These are phyloP conservation scores for Danielia oregonensis DNA, from an alignment of 805 yeast genomes.

Conservation along the genomic window DNA sequence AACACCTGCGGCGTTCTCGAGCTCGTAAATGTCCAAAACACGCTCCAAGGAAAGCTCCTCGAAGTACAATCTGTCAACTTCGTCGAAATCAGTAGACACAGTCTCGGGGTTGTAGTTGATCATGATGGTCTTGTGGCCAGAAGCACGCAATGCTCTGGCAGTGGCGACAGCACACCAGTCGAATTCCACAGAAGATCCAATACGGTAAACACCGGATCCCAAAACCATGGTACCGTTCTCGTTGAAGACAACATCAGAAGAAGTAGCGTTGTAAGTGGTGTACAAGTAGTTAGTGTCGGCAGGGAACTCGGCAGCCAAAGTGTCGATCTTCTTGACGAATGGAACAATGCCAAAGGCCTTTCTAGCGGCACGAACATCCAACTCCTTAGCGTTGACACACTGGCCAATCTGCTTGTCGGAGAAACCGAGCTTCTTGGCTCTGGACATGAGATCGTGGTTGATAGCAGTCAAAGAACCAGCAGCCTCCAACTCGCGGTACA, in stretches of 20 bases:
- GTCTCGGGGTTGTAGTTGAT: constrained; percentile 98
- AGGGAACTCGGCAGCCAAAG: constrained; percentile 99
- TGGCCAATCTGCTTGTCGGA: constrained; percentile 95
- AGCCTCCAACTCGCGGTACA: constrained; percentile 76
- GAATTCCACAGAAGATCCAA: constrained; percentile 97
- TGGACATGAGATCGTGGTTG: constrained; percentile 60
- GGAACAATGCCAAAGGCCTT: constrained; percentile 84
- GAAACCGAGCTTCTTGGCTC: constrained; percentile 92
- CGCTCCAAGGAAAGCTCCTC: constrained; percentile 94
- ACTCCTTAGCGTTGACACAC: constrained; percentile 84
- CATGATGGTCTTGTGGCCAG: constrained; percentile 90
- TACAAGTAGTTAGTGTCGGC: constrained; percentile 92
- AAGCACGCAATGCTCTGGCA: constrained; percentile 85
- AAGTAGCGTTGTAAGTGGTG: constrained; percentile 89
- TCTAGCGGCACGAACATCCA: constrained; percentile 86
- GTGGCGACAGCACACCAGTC: constrained; percentile 99
- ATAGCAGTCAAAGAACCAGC: constrained; percentile 53
- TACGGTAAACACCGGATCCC: constrained; percentile 98
- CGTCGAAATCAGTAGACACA: constrained; percentile 97
- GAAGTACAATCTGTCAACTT: constrained; percentile 93
- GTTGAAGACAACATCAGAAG: constrained; percentile 81
- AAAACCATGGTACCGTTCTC: constrained; percentile 94
- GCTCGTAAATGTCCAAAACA: constrained; percentile 89
- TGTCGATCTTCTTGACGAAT: constrained; percentile 94
- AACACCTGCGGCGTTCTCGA: constrained; percentile 88